Conservation (phyloP, 2,329 filamentous ascomycete species). For the Monosporascus sp. region DNA sequence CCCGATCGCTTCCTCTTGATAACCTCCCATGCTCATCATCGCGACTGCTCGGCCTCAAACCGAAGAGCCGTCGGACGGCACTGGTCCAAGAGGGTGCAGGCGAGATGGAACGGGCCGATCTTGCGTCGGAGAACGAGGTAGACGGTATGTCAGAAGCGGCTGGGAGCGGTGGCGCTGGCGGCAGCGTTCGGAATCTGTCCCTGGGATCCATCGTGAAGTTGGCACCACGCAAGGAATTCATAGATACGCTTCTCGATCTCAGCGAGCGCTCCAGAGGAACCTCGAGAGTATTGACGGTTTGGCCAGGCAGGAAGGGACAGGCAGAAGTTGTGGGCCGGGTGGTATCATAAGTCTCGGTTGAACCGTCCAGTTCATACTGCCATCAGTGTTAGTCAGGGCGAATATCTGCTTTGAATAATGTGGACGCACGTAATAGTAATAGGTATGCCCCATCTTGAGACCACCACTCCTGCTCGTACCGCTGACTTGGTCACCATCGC, state of each 20-base stretch:
- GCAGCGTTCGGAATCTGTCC: conserved; percentile 68
- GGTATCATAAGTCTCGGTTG: conserved; percentile 70
- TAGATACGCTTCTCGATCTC: conserved; percentile 59
- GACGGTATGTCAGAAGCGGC: conserved; percentile 29
- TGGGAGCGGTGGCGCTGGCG: conserved; percentile 48
- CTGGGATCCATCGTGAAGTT: conserved; percentile 71
- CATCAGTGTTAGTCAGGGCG: conserved; percentile 15
- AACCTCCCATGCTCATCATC: conserved; percentile 30
- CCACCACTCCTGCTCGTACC: conserved; percentile 63
- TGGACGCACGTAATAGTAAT: conserved; percentile 85
- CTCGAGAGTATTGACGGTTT: conserved; percentile 77
- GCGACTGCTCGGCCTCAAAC: conserved; percentile 31
- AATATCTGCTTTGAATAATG: conserved; percentile 1
- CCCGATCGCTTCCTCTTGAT: conserved; percentile 21
- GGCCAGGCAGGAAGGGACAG: conserved; percentile 84
- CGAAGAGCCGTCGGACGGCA: conserved; percentile 43
- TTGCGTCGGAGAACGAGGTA: conserved; percentile 26
- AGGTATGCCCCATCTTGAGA: conserved; percentile 85
- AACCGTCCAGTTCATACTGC: conserved; percentile 79
- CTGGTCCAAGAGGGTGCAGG: conserved; percentile 42
- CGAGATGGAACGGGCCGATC: conserved; percentile 41
- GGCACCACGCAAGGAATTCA: conserved; percentile 51
- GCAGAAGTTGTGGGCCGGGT: conserved; percentile 66
- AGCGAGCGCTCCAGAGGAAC: conserved; percentile 65
- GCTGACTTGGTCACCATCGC: conserved; percentile 60